Evolutionary conservation across 306 rosid species (phyloP).

Genomic region (Cotoneaster glaucophyllus): DNA sequence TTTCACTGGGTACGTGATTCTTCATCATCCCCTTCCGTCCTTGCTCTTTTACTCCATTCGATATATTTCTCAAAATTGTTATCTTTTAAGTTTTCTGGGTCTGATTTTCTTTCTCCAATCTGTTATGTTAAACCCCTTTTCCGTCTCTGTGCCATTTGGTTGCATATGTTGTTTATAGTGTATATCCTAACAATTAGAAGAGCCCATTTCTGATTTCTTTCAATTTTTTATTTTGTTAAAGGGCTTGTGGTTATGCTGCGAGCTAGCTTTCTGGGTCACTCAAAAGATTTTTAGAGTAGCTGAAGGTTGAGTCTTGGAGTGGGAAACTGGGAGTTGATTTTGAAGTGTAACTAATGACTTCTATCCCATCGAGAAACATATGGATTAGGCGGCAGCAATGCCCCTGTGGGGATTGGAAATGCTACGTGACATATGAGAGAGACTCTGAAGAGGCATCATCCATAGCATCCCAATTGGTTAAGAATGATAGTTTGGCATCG

Average conservation of each 20-base stretch:
- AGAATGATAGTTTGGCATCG: conserved; percentile 32
- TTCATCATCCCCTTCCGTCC: neutral
- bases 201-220: neutral
- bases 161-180: neutral
- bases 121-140: neutral
- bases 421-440: conserved; percentile 65
- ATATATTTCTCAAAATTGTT: too few relatives aligned
- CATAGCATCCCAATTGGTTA: conserved; percentile 47
- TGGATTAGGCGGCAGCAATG: conserved; percentile 93
- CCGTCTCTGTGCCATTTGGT: neutral
- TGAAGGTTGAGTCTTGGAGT: neutral
- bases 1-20: conserved; percentile 28
- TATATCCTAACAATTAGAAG: neutral
- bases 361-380: conserved; percentile 53
- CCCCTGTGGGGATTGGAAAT: conserved; percentile 99
- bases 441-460: conserved; percentile 59
- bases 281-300: neutral
- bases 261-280: conserved; percentile 16
- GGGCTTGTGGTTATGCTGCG: conserved; percentile 19
- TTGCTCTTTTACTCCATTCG: neutral
- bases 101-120: neutral
- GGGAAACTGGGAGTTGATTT: neutral
- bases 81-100: neutral
- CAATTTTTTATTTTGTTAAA: conserved; percentile 3
- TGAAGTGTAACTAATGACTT: conserved; percentile 37